Base-by-base conservation (phyloP, 148 eudicot genomes). In the Oxyria digyna region DNA sequence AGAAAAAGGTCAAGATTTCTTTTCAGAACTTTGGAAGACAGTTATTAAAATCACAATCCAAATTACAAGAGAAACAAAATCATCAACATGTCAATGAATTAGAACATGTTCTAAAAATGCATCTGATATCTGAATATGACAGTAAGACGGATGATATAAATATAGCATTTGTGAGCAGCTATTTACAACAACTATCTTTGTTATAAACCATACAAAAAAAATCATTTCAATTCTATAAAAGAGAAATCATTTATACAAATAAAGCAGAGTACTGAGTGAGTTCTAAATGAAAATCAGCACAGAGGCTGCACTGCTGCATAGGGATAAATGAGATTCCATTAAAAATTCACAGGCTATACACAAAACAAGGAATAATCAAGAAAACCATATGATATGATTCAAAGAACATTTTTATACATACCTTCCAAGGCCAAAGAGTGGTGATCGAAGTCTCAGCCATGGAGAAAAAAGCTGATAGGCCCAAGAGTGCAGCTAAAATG, bases 341-440 rank as follows among this genome's bases (percentile, higher is more conserved):
- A 46, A 46, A 43, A 4, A 46, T 46, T 5, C 23, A n/a, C 52
- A 46, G n/a, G 48, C 48, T 43, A 43, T 33, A 38, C 41, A n/a
- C 11, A 4, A 54, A 54, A 9, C 21, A 12, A 54, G 24, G 7
- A 15, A 54, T 54, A 29, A 54, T 24, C 62, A 10, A 49, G 57
- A n/a, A 49, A 49, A 54, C 5, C 31, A 54, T 54, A 54, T 54
- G 15, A 23, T 23, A 24, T 54, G 62, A 24, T 54, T 54, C 62
- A 54, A 8, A 23, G 10, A 24, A 20, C 62, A 24, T 23, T 54
- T 6, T 23, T 9, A 54, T 23, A 24, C 49, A 63, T 81, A 87
- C 96, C 98, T 93, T 93, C 98, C 98, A 93, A 42, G 98, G 98
- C 98, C 98, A 93, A 15, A 93, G 85, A 2, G 98, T 93, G 21